Conservation (phyloP, 306 rosid species). For the Pterocarpus santalinus region DNA sequence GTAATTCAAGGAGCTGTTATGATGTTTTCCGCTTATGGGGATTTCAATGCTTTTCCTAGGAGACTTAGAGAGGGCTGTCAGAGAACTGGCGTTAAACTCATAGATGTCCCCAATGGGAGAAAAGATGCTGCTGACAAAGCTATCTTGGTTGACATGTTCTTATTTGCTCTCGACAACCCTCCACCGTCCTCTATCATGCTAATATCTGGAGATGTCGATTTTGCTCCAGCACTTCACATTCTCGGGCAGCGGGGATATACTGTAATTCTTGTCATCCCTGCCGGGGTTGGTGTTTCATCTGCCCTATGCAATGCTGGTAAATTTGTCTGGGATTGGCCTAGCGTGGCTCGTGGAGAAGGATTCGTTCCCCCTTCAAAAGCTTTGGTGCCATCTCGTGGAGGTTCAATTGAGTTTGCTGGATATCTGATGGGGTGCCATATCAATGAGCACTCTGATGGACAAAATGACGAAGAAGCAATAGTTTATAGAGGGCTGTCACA, state of each 20-base stretch:
- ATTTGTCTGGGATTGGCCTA: conserved; percentile 99
- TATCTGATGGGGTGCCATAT: conserved; percentile 75
- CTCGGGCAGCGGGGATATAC: conserved; percentile 97
- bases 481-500: conserved; percentile 82
- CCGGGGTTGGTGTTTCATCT: conserved; percentile 90
- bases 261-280: conserved; percentile 89
- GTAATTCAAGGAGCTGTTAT: conserved; percentile 87
- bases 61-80: conserved; percentile 97
- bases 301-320: conserved; percentile 97
- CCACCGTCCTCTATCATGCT: conserved; percentile 97
- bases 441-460: conserved; percentile 61
- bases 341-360: conserved; percentile 96
- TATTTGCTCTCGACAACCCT: conserved; percentile 97
- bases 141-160: conserved; percentile 95
- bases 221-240: conserved; percentile 95
- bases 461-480: conserved; percentile 87
- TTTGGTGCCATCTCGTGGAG: conserved; percentile 64
- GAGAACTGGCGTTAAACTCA: conserved; percentile 93
- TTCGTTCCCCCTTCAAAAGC: conserved; percentile 72
- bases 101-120: conserved; percentile 98
- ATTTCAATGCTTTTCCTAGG: conserved; percentile 91
- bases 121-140: conserved; percentile 99
- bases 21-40: conserved; percentile 92
- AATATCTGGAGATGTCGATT: conserved; percentile 95
- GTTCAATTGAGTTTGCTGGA: conserved; percentile 66